A percentile compares a stretch with the other conserved stretches of the same genome.
Evolutionary conservation across 2,329 filamentous ascomycete species (phyloP).

Genomic region (Claviceps lovelessii): DNA sequence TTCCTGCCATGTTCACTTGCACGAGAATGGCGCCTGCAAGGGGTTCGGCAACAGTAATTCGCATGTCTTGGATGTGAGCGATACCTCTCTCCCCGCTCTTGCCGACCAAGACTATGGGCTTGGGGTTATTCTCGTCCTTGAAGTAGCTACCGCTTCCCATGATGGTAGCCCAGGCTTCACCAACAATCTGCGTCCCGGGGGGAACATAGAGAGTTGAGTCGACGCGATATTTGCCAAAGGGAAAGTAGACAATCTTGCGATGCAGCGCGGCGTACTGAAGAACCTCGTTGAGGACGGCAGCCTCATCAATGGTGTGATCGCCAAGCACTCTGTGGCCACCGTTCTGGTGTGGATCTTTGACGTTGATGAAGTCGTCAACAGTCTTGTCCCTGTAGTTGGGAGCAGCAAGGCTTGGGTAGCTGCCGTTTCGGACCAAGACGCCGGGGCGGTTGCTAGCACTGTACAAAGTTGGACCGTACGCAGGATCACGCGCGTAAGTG

Average conservation of each 20-base stretch:
- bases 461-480: slow-evolving; percentile 19
- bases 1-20: slow-evolving; percentile 36
- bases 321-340: slow-evolving; percentile 19
- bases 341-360: slow-evolving; percentile 24
- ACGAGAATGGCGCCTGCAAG: slow-evolving; percentile 26
- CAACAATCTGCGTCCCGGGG: slow-evolving; percentile 34
- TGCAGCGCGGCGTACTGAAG: slow-evolving; percentile 22
- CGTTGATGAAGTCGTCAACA: slow-evolving; percentile 15
- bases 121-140: slow-evolving; percentile 21
- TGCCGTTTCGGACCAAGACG: slow-evolving; percentile 22
- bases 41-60: slow-evolving; percentile 33
- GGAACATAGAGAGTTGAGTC: slow-evolving; percentile 14
- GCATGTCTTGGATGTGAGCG: slow-evolving; percentile 36
- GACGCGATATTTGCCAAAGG: slow-evolving; percentile 15
- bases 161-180: slow-evolving; percentile 39
- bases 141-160: slow-evolving; percentile 27
- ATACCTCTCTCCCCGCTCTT: slow-evolving; percentile 30
- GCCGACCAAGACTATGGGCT: neutral
- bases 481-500: slow-evolving; percentile 24
- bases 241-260: slow-evolving; percentile 16
- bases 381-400: slow-evolving; percentile 8
- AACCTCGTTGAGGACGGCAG: slow-evolving; percentile 22
- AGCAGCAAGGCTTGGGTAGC: slow-evolving; percentile 22
- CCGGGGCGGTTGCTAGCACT: slow-evolving; percentile 20
- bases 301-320: slow-evolving; percentile 25